Percentiles rank a stretch among this genome's conserved stretches.
phyloP scores from a whole-genome alignment of 2,329 filamentous ascomycete genomes.

The Sarocladiaceae sp. region DNA sequence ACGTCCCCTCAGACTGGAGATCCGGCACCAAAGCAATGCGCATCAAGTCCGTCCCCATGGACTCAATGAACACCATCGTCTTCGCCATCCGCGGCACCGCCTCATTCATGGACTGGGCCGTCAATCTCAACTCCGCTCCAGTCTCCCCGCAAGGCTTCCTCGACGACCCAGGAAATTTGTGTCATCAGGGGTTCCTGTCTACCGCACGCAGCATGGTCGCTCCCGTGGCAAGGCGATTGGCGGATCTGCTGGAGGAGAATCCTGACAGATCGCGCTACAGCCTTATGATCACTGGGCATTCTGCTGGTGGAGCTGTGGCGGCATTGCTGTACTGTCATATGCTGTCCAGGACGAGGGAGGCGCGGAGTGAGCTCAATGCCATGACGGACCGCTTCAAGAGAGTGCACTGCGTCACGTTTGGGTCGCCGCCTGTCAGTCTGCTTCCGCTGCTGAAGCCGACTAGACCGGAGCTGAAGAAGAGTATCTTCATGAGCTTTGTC shows the following conservation, averaged over 20 bases:
- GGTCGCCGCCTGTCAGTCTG: slow-evolving; percentile 73
- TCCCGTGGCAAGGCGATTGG: slow-evolving; percentile 67
- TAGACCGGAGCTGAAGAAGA: slow-evolving; percentile 50
- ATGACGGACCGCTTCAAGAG: slow-evolving; percentile 70
- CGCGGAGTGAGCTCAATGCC: slow-evolving; percentile 64
- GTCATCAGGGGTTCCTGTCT: slow-evolving; percentile 75
- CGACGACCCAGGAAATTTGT: slow-evolving; percentile 72
- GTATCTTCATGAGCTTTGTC: slow-evolving; percentile 72
- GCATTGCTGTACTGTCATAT: slow-evolving; percentile 79
- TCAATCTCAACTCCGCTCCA: slow-evolving; percentile 71
- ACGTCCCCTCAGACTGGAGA: slow-evolving; percentile 67
- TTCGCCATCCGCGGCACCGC: slow-evolving; percentile 80
- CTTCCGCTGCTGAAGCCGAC: slow-evolving; percentile 62
- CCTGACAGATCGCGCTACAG: slow-evolving; percentile 62
- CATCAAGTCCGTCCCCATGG: slow-evolving; percentile 75
- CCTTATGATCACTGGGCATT: slow-evolving; percentile 80
- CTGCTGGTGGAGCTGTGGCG: slow-evolving; percentile 80
- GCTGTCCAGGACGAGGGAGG: slow-evolving; percentile 51
- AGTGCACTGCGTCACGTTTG: slow-evolving; percentile 81
- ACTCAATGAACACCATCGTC: slow-evolving; percentile 73
- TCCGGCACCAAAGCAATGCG: slow-evolving; percentile 81
- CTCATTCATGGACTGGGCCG: slow-evolving; percentile 80
- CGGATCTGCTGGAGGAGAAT: slow-evolving; percentile 67
- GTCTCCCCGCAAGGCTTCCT: slow-evolving; percentile 65
- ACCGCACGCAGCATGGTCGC: slow-evolving; percentile 72